A percentile compares a stretch with the other conserved stretches of the same genome.
These are phyloP conservation scores for Neonectria ditissima DNA, from an alignment of 2,329 filamentous ascomycete species.

Conservation along the genomic window DNA sequence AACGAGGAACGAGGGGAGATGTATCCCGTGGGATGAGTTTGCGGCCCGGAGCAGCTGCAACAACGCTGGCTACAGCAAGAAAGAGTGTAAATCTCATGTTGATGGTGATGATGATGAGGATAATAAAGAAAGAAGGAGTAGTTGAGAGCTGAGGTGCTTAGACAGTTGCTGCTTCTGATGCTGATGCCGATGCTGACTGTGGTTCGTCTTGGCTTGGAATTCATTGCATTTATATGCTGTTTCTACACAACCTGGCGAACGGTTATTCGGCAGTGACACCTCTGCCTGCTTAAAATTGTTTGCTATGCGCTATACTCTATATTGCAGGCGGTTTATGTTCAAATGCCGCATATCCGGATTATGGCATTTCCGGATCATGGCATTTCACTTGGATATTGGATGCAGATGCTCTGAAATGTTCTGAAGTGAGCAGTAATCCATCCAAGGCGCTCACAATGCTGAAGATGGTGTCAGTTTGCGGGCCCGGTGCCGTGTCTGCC, in stretches of 20 bases:
- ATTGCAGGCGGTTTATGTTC: not conserved
- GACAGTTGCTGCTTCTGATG: constrained; percentile 10
- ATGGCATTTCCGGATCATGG: not conserved
- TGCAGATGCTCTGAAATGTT: not conserved
- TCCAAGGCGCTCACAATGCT: not conserved
- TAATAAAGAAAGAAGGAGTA: not conserved
- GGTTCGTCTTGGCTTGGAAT: not conserved
- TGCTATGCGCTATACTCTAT: not conserved
- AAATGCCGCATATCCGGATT: not conserved
- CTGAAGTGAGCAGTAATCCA: not conserved
- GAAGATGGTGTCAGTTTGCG: not conserved
- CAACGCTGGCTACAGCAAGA: constrained; percentile 15
- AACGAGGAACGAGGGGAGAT: constrained; percentile 19
- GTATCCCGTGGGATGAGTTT: constrained; percentile 12
- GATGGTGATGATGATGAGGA: not conserved
- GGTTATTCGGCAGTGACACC: constrained; percentile 2
- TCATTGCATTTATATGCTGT: constrained; percentile 2
- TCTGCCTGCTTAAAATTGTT: not conserved
- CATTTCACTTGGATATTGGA: not conserved
- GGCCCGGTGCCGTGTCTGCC: constrained; percentile 1
- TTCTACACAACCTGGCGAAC: not conserved
- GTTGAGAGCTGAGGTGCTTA: not conserved
- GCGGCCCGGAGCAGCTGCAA: constrained; percentile 16
- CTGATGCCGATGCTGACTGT: not conserved
- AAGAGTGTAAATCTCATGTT: constrained; percentile 23